phyloP scores from a whole-genome alignment of 2,329 filamentous ascomycete genomes.

The Samsoniella hepiali region DNA sequence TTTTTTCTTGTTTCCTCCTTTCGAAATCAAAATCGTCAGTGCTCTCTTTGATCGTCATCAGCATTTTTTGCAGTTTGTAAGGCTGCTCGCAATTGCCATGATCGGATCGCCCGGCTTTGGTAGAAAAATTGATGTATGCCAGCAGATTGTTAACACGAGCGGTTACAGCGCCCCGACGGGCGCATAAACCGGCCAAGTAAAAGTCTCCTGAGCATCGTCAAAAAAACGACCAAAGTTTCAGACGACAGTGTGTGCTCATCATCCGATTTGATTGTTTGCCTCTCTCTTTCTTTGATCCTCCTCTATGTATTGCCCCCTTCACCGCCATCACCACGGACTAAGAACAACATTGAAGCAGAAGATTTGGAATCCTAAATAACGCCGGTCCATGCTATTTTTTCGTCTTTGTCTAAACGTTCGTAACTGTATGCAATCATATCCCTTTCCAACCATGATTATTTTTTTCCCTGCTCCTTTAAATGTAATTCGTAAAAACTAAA shows the following conservation, averaged over 20 bases:
- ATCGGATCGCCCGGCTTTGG: constrained; percentile 37
- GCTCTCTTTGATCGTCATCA: constrained; percentile 60
- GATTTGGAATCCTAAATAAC: constrained; percentile 14
- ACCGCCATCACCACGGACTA: not conserved
- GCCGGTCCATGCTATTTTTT: constrained; percentile 11
- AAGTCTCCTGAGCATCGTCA: constrained; percentile 19
- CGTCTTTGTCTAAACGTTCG: not conserved
- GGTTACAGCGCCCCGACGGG: constrained; percentile 35
- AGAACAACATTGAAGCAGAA: not conserved
- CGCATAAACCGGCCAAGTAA: constrained; percentile 27
- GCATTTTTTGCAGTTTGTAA: constrained; percentile 19
- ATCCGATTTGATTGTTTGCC: constrained; percentile 37
- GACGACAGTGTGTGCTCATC: constrained; percentile 43
- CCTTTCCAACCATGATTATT: not conserved
- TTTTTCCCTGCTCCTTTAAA: too few relatives aligned
- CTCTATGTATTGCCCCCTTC: too few relatives aligned
- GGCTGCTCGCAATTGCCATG: constrained; percentile 18
- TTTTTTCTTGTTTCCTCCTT: not conserved
- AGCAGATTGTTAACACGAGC: constrained; percentile 22
- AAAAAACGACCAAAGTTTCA: constrained; percentile 17
- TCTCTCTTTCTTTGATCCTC: too few relatives aligned
- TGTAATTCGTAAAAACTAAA: not conserved
- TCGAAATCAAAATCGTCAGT: constrained; percentile 41
- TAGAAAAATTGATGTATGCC: constrained; percentile 19
- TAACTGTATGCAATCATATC: not conserved